Evolutionary conservation across 345 rosid genomes (phyloP), one percentile per base, ranked within the genome.

Genomic region (Populus simonii): DNA sequence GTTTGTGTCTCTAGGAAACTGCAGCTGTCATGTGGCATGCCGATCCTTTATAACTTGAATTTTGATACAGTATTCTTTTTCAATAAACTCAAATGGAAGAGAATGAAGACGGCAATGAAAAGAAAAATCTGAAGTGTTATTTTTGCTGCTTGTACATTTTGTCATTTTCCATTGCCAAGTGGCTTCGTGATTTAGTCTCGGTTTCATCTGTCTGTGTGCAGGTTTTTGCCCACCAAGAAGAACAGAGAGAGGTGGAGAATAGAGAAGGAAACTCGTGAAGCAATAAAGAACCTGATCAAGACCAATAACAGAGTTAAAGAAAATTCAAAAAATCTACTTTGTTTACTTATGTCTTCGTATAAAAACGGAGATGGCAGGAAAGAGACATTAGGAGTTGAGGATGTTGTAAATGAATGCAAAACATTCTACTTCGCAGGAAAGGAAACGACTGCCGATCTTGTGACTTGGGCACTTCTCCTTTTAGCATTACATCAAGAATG

Each of bases 351-450:
- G 83, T 86, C 89, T 38, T 75, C 91, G 0, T 80, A 86, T 47
- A 84, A 53, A 29, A 89, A 87, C 67, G 85, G 78, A 16, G 80
- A 86, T 78, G 93, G 82, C 49, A 63, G 74, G 78, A 93, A 90
- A 69, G 92, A 91, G 82, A 89, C 68, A 49, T 76, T 89, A 66
- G 86, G 74, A 10, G 81, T 84, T 7, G 97, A 91, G 78, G 94
- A 92, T 61, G 81, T 92, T 45, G 86, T 91, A 65, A 90, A 94
- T 20, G 98, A 94, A 81, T 89, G 94, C 88, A 90, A 91, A 80
- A 92, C 93, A 8, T 90, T 94, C 73, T 94, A 91, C 81, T 90
- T 91, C 63, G 94, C 93, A 6, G 97, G 94, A 43, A 92, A 92
- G 47, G 96, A 94, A 81, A 94, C 97, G 9, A 83, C 89, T 0